Evolutionary conservation across 331 rosid species (phyloP).

Genomic region (Pyrus hybrid): DNA sequence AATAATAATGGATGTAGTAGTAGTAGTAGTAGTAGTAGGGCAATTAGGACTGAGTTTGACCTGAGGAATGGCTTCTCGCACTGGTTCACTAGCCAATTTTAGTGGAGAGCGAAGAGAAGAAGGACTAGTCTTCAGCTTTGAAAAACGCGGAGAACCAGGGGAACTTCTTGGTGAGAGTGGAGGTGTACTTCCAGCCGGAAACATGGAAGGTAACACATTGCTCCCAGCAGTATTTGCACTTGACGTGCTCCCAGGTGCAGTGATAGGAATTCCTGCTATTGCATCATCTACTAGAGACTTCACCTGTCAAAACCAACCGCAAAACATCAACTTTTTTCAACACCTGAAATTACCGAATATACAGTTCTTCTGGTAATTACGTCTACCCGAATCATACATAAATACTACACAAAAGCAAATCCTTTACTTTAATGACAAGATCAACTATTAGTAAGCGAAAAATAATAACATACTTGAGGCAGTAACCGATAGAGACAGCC

Average conservation of each 20-base stretch:
- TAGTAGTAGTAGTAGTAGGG: background rate
- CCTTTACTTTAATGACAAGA: background rate
- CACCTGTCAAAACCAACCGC: constrained; percentile 42
- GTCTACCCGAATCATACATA: background rate
- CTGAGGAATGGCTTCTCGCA: constrained; percentile 90
- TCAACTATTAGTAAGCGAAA: background rate
- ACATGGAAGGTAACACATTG: constrained; percentile 80
- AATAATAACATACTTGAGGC: background rate
- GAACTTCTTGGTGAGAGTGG: constrained; percentile 90
- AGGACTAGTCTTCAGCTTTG: constrained; percentile 72
- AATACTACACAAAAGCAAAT: background rate
- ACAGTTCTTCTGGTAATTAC: background rate
- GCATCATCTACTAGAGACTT: constrained; percentile 73
- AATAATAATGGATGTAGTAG: background rate
- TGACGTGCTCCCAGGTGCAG: constrained; percentile 58
- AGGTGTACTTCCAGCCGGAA: constrained; percentile 90
- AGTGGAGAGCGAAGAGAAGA: constrained; percentile 74
- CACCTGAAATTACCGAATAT: background rate
- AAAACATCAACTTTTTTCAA: background rate
- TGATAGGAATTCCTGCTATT: constrained; percentile 64
- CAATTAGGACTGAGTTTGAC: constrained; percentile 26
- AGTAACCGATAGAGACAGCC: background rate
- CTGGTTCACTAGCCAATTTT: constrained; percentile 81
- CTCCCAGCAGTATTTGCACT: constrained; percentile 57
- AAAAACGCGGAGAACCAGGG: constrained; percentile 79